A percentile compares a stretch with the other conserved stretches of the same genome.
phyloP scores from a whole-genome alignment of 225 moss, liverwort and hornwort species.

The Anthoceros angustus region DNA sequence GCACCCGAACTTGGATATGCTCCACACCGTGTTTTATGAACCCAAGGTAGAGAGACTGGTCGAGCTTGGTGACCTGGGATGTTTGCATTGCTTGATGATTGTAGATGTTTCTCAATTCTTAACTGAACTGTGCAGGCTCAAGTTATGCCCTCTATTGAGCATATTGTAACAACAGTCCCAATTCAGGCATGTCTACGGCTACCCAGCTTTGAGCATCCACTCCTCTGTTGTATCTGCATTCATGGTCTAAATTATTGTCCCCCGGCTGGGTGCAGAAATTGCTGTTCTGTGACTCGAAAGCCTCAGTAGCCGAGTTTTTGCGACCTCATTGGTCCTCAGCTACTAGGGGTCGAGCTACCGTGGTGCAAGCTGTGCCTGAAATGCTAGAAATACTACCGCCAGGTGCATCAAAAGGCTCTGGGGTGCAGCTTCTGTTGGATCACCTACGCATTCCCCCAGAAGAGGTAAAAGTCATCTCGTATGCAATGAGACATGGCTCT shows the following conservation, averaged over 20 bases:
- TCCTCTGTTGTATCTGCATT: neutral
- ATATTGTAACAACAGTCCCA: slow-evolving; percentile 17
- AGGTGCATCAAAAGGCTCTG: slow-evolving; percentile 67
- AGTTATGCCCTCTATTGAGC: slow-evolving; percentile 20
- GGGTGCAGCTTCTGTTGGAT: slow-evolving; percentile 57
- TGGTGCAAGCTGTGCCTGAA: slow-evolving; percentile 79
- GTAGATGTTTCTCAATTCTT: neutral
- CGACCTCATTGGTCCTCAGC: slow-evolving; percentile 66
- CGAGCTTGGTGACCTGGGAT: neutral
- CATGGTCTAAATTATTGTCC: neutral
- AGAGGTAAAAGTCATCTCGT: slow-evolving; percentile 21
- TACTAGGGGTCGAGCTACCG: slow-evolving; percentile 37
- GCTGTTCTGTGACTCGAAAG: slow-evolving; percentile 47
- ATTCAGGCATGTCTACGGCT: slow-evolving; percentile 19
- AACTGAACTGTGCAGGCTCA: slow-evolving; percentile 18
- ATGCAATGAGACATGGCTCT: neutral
- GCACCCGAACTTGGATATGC: slow-evolving; percentile 39
- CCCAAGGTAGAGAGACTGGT: slow-evolving; percentile 28
- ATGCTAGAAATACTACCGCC: slow-evolving; percentile 86
- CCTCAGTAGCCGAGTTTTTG: slow-evolving; percentile 31
- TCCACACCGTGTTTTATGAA: slow-evolving; percentile 63
- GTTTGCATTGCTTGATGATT: neutral
- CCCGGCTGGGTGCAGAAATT: slow-evolving; percentile 35
- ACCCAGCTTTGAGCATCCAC: neutral
- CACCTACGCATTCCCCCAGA: slow-evolving; percentile 44